phyloP scores from a whole-genome alignment of 2,329 filamentous ascomycete genomes.

The Hypoxylon sp. region DNA sequence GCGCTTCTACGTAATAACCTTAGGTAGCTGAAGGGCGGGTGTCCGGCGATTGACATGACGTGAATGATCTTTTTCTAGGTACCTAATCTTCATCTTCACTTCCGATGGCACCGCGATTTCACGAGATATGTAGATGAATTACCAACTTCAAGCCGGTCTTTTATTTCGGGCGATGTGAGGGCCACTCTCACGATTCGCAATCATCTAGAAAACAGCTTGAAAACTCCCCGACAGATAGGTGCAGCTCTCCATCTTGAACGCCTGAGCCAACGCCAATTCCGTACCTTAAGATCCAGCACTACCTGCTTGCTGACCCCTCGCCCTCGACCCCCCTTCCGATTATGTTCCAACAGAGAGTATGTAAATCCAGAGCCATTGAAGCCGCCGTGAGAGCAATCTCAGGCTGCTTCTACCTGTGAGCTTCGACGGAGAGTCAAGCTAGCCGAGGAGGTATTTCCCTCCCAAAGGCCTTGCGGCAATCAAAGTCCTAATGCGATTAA shows the following conservation, averaged over 20 bases:
- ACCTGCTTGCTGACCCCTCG: conserved; percentile 32
- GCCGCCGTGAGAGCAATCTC: conserved; percentile 10
- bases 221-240: conserved; percentile 6
- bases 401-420: conserved; percentile 17
- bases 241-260: conserved; percentile 32
- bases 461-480: conserved; percentile 28
- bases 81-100: no score
- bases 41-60: no score
- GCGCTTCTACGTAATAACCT: conserved; percentile 17
- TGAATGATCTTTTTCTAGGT: no score
- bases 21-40: neutral
- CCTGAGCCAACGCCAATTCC: conserved; percentile 39
- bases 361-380: conserved; percentile 30
- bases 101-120: neutral
- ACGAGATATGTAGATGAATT: conserved; percentile 6
- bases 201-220: conserved; percentile 4
- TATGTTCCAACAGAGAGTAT: conserved; percentile 44
- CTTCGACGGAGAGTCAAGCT: conserved; percentile 15
- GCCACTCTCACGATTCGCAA: neutral
- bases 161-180: conserved; percentile 22
- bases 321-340: conserved; percentile 39
- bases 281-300: conserved; percentile 20
- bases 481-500: conserved; percentile 35
- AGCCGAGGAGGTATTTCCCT: conserved; percentile 19
- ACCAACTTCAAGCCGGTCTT: conserved; percentile 27